Evolutionary conservation across 192 early-diverging fungal genomes (phyloP), one percentile per base, ranked within the genome.

Genomic region (Umbelopsis sp.): DNA sequence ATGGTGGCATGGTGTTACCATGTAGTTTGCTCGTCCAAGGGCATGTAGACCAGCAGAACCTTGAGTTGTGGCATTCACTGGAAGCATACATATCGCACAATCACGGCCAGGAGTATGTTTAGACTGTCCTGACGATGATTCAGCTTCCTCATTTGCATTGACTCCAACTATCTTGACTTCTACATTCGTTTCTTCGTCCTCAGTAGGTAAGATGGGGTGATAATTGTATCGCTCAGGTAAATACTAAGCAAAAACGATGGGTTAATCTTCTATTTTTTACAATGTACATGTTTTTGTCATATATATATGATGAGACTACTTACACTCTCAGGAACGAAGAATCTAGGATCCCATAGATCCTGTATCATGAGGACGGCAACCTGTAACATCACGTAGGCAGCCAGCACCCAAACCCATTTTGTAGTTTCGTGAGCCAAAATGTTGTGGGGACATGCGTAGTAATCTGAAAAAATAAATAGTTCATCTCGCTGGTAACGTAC

Each of bases 1-100:
- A 62, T 94, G 93, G 24, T 85, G 82, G 77, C 92, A 94, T 0
- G 93, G 93, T 24, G 93, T 94, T 32, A 93, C 74, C 89, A 93
- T 93, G 52, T 94, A 91, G 14, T 71, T 71, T 29, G 81, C 45
- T 51, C 87, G 72, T 52, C 79, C 83, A 14, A 86, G 69, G 24
- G 81, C 82, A 32, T 77, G 73, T 6, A 85, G 68, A 6, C 80
- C 81, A 44, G 81, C 76, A n/a, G 80, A 71, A 1, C 81, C 43
- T 53, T 80, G 65, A 21, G 76, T 54, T 0, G 77, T 36, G 4
- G 78, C 77, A 47, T 87, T 82, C 31, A 90, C 81, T 1, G 81
- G 77, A 24, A 81, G 68, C 76, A 90, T 82, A 52, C 90, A 92
- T 41, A 92, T 91, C n/a, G 90, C 86, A 75, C 91, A 92, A 41